Conservation (phyloP, 2,329 filamentous ascomycete species). For the Fusarium cyanostomum region DNA sequence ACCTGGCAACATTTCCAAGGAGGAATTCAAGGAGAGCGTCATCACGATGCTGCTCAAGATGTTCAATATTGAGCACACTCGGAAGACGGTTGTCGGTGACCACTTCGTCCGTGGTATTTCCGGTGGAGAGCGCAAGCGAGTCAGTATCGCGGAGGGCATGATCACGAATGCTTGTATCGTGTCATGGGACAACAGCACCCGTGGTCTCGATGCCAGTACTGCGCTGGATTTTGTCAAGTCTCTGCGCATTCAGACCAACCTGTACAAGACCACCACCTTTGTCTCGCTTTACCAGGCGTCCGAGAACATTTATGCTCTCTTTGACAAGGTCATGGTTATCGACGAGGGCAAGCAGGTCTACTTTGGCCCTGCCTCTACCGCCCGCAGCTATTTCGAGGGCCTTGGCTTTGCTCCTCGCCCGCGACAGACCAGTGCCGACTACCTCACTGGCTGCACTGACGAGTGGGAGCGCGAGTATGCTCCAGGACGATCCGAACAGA, state of each 20-base stretch:
- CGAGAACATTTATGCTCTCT: conserved; percentile 80
- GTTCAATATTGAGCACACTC: conserved; percentile 93
- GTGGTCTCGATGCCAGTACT: conserved; percentile 74
- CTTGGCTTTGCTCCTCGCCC: conserved; percentile 80
- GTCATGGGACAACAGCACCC: conserved; percentile 80
- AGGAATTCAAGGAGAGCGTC: conserved; percentile 80
- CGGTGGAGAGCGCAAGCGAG: conserved; percentile 76
- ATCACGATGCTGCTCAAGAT: conserved; percentile 81
- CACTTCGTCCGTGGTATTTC: conserved; percentile 80
- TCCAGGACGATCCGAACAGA: conserved; percentile 68
- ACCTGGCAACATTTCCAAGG: conserved; percentile 75
- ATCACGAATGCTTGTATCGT: conserved; percentile 76
- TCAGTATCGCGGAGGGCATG: conserved; percentile 84
- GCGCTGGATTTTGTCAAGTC: conserved; percentile 74
- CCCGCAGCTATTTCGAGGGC: conserved; percentile 77
- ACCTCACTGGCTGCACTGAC: conserved; percentile 83
- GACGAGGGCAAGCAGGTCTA: conserved; percentile 80
- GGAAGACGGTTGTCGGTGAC: conserved; percentile 85
- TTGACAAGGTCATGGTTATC: conserved; percentile 87
- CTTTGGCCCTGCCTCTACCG: conserved; percentile 74
- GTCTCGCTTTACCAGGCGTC: conserved; percentile 88
- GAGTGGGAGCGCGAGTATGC: conserved; percentile 84
- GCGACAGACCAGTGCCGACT: conserved; percentile 83
- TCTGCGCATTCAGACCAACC: conserved; percentile 81
- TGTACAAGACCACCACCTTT: conserved; percentile 85